Conservation (phyloP, 163 green algal species). For the Scenedesmus sp. region DNA sequence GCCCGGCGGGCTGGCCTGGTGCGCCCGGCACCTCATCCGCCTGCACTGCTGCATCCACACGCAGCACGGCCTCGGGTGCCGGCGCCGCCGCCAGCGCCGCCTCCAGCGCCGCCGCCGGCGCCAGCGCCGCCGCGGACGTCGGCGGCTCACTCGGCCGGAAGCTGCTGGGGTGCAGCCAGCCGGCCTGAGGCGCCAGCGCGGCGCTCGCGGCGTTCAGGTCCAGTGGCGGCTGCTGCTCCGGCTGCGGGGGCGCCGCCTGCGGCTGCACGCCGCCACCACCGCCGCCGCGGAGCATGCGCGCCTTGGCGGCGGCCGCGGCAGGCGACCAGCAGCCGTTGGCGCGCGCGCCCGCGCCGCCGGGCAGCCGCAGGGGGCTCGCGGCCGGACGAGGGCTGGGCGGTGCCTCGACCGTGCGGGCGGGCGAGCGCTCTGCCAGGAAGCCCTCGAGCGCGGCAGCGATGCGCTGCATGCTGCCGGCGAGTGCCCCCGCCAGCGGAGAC, state of each 20-base stretch:
- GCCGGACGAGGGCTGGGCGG: not conserved
- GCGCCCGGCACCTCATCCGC: not conserved
- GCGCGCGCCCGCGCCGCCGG: too few species aligned
- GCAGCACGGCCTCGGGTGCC: too few species aligned
- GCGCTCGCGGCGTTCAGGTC: not conserved
- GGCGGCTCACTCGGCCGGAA: too few species aligned
- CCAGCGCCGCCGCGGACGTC: not conserved
- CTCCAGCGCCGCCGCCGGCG: not conserved
- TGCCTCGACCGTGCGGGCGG: not conserved
- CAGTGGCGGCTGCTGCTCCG: not conserved
- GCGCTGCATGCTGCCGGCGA: conserved; percentile 37
- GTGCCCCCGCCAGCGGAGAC: not conserved
- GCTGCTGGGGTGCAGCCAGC: conserved; percentile 13
- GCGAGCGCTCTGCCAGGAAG: not conserved
- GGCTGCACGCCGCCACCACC: not conserved
- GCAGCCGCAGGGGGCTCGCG: too few species aligned
- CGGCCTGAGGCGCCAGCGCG: not conserved
- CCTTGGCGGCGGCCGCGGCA: conserved; percentile 18
- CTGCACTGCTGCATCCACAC: not conserved
- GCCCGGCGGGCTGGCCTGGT: too few species aligned
- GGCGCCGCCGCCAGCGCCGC: not conserved
- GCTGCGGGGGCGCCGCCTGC: not conserved
- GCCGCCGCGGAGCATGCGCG: conserved; percentile 4
- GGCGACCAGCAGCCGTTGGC: too few species aligned
- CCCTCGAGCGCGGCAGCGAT: conserved; percentile 33